phyloP scores from a whole-genome alignment of 73 alveolate species.

The Paramecium primaurelia region DNA sequence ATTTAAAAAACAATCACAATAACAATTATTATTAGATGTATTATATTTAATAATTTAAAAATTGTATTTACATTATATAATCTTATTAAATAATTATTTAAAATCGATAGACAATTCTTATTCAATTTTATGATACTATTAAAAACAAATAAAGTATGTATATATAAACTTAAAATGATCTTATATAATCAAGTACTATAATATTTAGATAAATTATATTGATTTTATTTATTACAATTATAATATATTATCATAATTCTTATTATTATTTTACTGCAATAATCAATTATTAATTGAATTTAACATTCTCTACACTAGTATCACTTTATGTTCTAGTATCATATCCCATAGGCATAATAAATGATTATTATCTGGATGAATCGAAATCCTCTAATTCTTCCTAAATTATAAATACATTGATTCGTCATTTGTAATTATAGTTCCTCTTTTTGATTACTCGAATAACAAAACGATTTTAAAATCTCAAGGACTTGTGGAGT shows the following conservation, averaged over 20 bases:
- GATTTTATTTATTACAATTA: not conserved
- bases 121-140: too few species aligned
- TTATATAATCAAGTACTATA: not conserved
- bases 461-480: not conserved
- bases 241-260: not conserved
- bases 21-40: too few species aligned
- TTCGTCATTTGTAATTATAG: not conserved
- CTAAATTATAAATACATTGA: not conserved
- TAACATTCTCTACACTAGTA: not conserved
- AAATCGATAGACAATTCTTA: too few species aligned
- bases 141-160: too few species aligned
- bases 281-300: not conserved
- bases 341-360: not conserved
- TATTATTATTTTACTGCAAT: not conserved
- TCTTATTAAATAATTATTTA: too few species aligned
- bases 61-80: too few species aligned
- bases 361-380: not conserved
- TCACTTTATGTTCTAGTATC: not conserved
- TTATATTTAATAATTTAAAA: too few species aligned
- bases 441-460: not conserved
- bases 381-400: not conserved
- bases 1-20: not conserved
- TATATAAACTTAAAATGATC: too few species aligned
- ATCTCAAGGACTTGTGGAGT: conserved; percentile 28
- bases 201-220: not conserved